Evolutionary conservation across 176 grass and related monocot species (phyloP), one percentile per base, ranked within the genome.

Genomic region (Carex myosuroides): DNA sequence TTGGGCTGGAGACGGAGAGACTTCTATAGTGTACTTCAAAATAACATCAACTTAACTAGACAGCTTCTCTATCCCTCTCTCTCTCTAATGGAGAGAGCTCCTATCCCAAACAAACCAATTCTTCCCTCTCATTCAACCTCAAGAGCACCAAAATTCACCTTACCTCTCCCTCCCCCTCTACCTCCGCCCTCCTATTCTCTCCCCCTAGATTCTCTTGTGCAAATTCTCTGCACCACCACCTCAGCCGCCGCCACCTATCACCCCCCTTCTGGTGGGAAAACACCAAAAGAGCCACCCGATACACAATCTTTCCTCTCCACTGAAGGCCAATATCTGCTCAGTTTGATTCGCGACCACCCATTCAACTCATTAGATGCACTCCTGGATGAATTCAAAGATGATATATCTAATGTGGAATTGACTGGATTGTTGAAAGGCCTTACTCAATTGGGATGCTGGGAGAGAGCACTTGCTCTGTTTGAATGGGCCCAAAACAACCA

Each of bases 191-290:
- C 83, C 20, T 65, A 80, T 10, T 86, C 90, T 39, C 75, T 94
- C 63, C 92, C 90, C 39, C 86, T 97, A 64, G 92, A 97, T 88
- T 92, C 92, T 67, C 83, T 97, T 80, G 86, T 96, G 62, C 87
- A 88, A 70, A 84, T 90, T 80, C 94, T 97, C 88, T 92, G 70
- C 79, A 80, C 84, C 64, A 72, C 87, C 13, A 67, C 80, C 1
- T 60, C 77, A 1, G 66, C 72, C 0, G 11, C 79, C 0, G 64
- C 86, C 2, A 57, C 21, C 32, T 80, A 70, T 18, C 83, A 79
- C 63, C 60, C 61, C 6, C 26, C 73, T 30, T 41, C 90, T 53
- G 46, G 70, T 35, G 80, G 70, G 33, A 60, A 78, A 32, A 79
- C 79, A 35, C 86, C 80, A 9, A 48, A 62, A 62, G 85, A 83